Evolutionary conservation across 345 rosid genomes (phyloP), one percentile per base, ranked within the genome.

Genomic region (Excoecaria cochinchinensis): DNA sequence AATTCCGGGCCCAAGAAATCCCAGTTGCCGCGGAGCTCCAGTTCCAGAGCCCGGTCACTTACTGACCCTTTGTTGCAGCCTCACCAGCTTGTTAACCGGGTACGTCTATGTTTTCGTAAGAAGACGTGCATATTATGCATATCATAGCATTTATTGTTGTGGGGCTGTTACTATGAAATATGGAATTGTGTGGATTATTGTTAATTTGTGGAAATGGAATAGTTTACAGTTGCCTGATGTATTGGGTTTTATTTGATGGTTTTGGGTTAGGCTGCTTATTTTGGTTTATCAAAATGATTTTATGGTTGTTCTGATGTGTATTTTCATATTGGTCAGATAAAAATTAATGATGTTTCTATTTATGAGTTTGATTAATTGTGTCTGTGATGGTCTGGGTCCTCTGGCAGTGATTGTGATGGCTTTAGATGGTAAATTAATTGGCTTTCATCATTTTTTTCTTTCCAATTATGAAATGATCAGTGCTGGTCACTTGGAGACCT

Each of bases 41-140:
- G 97, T 77, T 78, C 97, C 12, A 83, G 98, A 76, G 87, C 98
- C 50, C 84, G 97, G 62, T 90, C 97, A 22, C 93, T 93, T 40
- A 87, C 95, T 12, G 97, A 91, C 86, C 98, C 97, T 74, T 85
- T 93, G 79, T 79, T 93, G 74, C 91, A 88, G 77, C 99, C 97
- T 79, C 93, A 90, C 61, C 97, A 95, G 89, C 88, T 95, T 69
- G 88, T 88, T 84, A 91, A 86, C 74, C 90, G 86, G 99, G 99
- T 95, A 80, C 65, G 71, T 64, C 60, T 58, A 50, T 1, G 3
- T 21, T 42, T n/a, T 8, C 42, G 7, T 65, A 39, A 3, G 12
- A 6, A 19, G 14, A 42, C 15, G 7, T 19, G 50, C 39, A 59
- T 25, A 25, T 59, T 15, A 16, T 25, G 69, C 22, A 65, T 31